Evolutionary conservation across 164 flowering plant genomes (phyloP), one percentile per base, ranked within the genome.

Genomic region (Echeveria elegans): DNA sequence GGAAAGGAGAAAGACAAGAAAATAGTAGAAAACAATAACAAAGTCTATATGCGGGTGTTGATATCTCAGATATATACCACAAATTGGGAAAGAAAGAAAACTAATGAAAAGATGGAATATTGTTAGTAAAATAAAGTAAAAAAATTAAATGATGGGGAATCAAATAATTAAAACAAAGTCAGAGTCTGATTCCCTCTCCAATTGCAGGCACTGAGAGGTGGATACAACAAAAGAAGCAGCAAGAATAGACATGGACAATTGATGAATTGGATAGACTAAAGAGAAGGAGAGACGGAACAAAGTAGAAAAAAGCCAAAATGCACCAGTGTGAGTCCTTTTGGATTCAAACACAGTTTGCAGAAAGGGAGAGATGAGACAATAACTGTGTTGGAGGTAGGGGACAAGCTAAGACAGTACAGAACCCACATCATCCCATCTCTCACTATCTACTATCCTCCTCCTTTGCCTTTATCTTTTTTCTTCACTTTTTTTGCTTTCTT

Each of bases 131-230:
- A 63, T 62, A 63, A 63, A 34, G 60, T 12, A 67, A 50, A 69
- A n/a, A 61, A 68, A 53, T 53, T 8, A 52, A 52, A 52, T 9
- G 31, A 26, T 3, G 48, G 73, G 72, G 74, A 62, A 78, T 82
- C 85, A 82, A 79, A 87, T 80, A 77, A 80, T 79, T 82, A 78
- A 79, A 80, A 84, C 81, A 72, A 84, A 79, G 77, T 85, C 82
- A 80, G 80, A 80, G 76, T 71, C 72, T 81, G 88, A 82, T 81
- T 82, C 85, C 77, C 69, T 77, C 74, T 80, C 84, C 85, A 82
- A 85, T 83, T 78, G 82, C 77, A 82, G 76, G 83, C 77, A 74
- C 40, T 68, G 75, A 80, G 73, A 81, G 72, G 63, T 76, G 66
- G 45, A 23, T 74, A 75, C n/a, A 66, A 30, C 40, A 53, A 28